phyloP scores from a whole-genome alignment of 495 filamentous ascomycete species.

The Letharia lupina region DNA sequence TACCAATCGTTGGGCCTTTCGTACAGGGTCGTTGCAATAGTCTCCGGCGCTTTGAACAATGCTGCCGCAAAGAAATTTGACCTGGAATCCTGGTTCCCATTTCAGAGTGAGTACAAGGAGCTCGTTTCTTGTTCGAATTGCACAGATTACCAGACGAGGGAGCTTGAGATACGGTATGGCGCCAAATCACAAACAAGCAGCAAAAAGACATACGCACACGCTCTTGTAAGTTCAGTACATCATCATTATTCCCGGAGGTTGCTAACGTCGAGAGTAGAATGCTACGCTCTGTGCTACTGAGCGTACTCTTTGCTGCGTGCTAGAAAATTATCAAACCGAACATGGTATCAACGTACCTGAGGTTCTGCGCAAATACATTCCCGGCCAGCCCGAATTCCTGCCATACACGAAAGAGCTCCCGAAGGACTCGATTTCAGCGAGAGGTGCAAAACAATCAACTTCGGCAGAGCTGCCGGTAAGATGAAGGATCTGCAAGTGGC shows the following conservation, averaged over 20 bases:
- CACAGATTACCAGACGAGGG: constrained; percentile 88
- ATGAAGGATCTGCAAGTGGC: constrained; percentile 4
- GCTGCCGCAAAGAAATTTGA: constrained; percentile 93
- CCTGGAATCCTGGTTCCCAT: constrained; percentile 95
- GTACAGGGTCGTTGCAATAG: constrained; percentile 85
- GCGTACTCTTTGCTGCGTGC: constrained; percentile 83
- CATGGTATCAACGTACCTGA: constrained; percentile 83
- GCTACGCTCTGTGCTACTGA: constrained; percentile 88
- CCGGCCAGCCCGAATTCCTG: constrained; percentile 78
- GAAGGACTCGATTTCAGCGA: constrained; percentile 58
- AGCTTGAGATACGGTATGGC: constrained; percentile 78
- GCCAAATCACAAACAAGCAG: constrained; percentile 67
- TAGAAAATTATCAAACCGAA: constrained; percentile 94
- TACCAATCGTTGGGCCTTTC: constrained; percentile 84
- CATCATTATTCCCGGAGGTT: neutral
- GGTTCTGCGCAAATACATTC: constrained; percentile 84
- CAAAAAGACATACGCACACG: constrained; percentile 91
- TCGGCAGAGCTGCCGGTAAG: constrained; percentile 13
- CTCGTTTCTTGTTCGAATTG: constrained; percentile 94
- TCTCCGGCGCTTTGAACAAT: constrained; percentile 90
- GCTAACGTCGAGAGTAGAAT: constrained; percentile 40
- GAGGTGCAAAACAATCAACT: constrained; percentile 36
- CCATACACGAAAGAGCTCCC: constrained; percentile 78
- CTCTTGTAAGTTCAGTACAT: constrained; percentile 37
- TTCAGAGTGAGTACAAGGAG: constrained; percentile 95